Percentiles rank a stretch among this genome's conserved stretches.
phyloP scores from a whole-genome alignment of 2,329 filamentous ascomycete species.

The Stagonosporopsis vannaccii region DNA sequence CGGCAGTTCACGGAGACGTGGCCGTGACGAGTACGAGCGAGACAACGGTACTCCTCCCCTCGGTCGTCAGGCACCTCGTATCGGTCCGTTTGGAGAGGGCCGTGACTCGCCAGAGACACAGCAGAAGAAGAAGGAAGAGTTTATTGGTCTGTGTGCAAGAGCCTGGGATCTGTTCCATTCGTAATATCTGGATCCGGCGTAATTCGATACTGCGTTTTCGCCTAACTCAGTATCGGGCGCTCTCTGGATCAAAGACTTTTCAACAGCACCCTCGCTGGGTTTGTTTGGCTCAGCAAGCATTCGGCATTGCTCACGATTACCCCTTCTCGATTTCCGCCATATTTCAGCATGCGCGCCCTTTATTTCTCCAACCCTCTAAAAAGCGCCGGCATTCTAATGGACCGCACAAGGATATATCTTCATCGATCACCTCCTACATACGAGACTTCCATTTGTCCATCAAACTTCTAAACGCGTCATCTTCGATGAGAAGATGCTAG shows the following conservation, averaged over 20 bases:
- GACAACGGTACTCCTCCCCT: conserved; percentile 87
- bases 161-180: conserved; percentile 99
- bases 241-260: conserved; percentile 29
- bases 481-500: conserved; percentile 21
- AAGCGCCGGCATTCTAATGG: conserved; percentile 39
- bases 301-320: conserved; percentile 22
- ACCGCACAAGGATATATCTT: conserved; percentile 32
- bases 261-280: conserved; percentile 35
- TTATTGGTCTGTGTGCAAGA: conserved; percentile 81
- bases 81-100: conserved; percentile 77
- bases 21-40: conserved; percentile 86
- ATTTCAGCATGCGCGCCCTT: conserved; percentile 24
- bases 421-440: conserved; percentile 9
- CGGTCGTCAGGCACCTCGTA: conserved; percentile 63
- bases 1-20: conserved; percentile 74
- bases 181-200: conserved; percentile 50
- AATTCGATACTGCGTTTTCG: conserved; percentile 20
- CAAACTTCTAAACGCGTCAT: conserved; percentile 16
- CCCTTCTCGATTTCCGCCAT: conserved; percentile 23
- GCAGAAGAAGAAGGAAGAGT: conserved; percentile 89
- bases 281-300: conserved; percentile 23
- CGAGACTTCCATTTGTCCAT: conserved; percentile 17
- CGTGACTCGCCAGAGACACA: conserved; percentile 84
- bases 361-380: conserved; percentile 19
- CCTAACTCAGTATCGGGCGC: conserved; percentile 26